Base-by-base conservation (phyloP, 257 asterid genomes). In the Solanum habrochaites region DNA sequence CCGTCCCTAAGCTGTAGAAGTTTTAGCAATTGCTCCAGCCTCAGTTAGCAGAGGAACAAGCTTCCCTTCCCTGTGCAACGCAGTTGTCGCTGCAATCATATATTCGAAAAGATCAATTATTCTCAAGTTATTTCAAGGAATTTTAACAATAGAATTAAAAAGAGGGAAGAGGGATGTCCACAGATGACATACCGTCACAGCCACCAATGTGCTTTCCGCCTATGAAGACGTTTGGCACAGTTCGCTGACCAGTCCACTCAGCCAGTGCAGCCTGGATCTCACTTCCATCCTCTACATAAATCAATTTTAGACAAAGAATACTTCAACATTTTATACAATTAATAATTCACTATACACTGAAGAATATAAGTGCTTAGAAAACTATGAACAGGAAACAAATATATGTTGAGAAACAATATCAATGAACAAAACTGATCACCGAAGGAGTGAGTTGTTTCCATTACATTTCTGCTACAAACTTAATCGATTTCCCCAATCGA, bases 161-260 rank as follows among this genome's bases (percentile, higher is more conserved):
- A 5, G 39, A 37, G 39, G 39, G 39, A 35, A 35, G 45, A 23
- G 60, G 58, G 42, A 80, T 49, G 62, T 14, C 23, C 21, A 81
- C 21, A 32, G 35, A 32, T 32, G 35, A 32, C 35, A 81, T 94
- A 95, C 98, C 91, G 86, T 96, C 99, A 77, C 98, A 96, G 47
- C 99, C 98, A 84, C 99, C 99, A 83, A 96, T 94, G 91, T 94
- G 98, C 88, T 94, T 93, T 70, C 98, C 98, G 60, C 95, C 94
- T 11, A 96, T 93, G 86, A 96, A 96, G 86, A 96, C 98, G 69
- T 93, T 95, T 0, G 99, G 98, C 91, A 96, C 98, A 18, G 98
- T 94, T 85, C 93, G 93, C 90, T 95, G 99, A 81, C 96, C 98
- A 58, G 95, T 92, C 94, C 90, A 92, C 88, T 94, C 89, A 40